Evolutionary conservation across 2,329 filamentous ascomycete species (phyloP).

Genomic region (Diaporthe aspalathi): DNA sequence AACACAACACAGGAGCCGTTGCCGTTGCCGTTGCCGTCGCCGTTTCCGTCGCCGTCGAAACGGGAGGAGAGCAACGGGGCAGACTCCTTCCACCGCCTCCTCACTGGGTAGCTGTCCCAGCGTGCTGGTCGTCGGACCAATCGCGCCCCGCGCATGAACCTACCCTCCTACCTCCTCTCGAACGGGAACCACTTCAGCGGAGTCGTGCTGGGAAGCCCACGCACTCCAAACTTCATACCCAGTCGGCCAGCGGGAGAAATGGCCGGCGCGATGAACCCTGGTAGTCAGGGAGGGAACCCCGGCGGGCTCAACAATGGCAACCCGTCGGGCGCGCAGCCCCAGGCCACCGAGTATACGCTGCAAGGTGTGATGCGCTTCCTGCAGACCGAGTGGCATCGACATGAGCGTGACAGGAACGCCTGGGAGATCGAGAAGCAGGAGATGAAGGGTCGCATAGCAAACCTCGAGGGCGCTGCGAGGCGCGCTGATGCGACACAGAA

Average conservation of each 20-base stretch:
- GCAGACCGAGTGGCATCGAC: conserved; percentile 98
- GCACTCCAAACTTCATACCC: conserved; percentile 32
- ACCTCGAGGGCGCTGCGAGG: conserved; percentile 88
- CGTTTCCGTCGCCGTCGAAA: no score
- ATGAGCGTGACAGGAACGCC: conserved; percentile 95
- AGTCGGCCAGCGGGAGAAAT: conserved; percentile 25
- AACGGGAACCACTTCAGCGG: conserved; percentile 15
- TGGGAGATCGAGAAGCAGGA: conserved; percentile 99
- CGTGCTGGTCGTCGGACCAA: conserved; percentile 34
- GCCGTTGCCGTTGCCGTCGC: no score
- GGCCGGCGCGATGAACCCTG: conserved; percentile 38
- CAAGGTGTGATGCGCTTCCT: conserved; percentile 97
- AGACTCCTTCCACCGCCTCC: not conserved
- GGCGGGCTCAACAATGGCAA: conserved; percentile 38
- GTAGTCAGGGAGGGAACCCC: conserved; percentile 36
- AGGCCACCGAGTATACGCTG: conserved; percentile 71
- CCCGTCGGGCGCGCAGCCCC: conserved; percentile 58
- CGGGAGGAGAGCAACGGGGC: conserved; percentile 24
- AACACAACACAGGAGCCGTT: not conserved
- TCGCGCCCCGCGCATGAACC: conserved; percentile 23
- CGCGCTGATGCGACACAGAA: conserved; percentile 90
- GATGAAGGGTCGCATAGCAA: conserved; percentile 97
- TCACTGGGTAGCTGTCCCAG: not conserved
- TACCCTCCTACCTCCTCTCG: conserved; percentile 17
- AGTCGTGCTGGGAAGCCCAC: conserved; percentile 24